A percentile compares a stretch with the other conserved stretches of the same genome.
These are phyloP conservation scores for Aspergillus nomiae DNA, from an alignment of 2,329 filamentous ascomycete genomes.

Conservation along the genomic window DNA sequence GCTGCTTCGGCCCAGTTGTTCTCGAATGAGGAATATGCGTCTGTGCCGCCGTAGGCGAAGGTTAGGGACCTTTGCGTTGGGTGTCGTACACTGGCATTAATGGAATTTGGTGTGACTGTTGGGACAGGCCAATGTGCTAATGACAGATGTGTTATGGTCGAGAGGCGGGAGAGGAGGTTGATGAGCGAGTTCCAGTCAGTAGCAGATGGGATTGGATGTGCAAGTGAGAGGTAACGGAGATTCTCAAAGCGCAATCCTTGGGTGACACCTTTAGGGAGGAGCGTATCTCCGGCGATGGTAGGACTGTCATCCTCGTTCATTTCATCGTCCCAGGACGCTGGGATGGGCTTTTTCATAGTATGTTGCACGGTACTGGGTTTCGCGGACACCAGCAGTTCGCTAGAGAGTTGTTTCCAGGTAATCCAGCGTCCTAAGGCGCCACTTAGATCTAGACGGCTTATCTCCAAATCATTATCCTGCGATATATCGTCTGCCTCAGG, in stretches of 20 bases:
- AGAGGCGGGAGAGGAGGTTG: conserved; percentile 52
- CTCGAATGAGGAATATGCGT: conserved; percentile 56
- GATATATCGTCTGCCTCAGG: conserved; percentile 19
- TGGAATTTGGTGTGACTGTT: conserved; percentile 57
- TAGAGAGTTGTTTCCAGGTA: conserved; percentile 50
- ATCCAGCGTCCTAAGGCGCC: conserved; percentile 52
- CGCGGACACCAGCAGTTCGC: conserved; percentile 42
- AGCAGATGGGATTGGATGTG: conserved; percentile 46
- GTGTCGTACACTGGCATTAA: conserved; percentile 46
- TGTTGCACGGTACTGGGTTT: conserved; percentile 8
- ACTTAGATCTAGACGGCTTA: conserved; percentile 56
- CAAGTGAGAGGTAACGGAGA: conserved; percentile 61
- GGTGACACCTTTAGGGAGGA: conserved; percentile 25
- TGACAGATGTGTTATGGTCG: conserved; percentile 63
- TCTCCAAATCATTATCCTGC: conserved; percentile 40
- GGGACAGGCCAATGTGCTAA: conserved; percentile 65
- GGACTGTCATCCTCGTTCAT: conserved; percentile 14
- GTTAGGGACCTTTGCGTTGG: conserved; percentile 42
- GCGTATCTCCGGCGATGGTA: not conserved
- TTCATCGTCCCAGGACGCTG: conserved; percentile 46
- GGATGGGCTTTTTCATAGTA: conserved; percentile 24
- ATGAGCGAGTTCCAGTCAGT: conserved; percentile 60
- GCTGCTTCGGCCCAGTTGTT: conserved; percentile 60
- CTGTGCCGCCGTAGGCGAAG: conserved; percentile 53
- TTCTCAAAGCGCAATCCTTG: conserved; percentile 49